Evolutionary conservation across 441 rosid genomes (phyloP), one percentile per base, ranked within the genome.

Genomic region (Euphorbia schlechtendalii): DNA sequence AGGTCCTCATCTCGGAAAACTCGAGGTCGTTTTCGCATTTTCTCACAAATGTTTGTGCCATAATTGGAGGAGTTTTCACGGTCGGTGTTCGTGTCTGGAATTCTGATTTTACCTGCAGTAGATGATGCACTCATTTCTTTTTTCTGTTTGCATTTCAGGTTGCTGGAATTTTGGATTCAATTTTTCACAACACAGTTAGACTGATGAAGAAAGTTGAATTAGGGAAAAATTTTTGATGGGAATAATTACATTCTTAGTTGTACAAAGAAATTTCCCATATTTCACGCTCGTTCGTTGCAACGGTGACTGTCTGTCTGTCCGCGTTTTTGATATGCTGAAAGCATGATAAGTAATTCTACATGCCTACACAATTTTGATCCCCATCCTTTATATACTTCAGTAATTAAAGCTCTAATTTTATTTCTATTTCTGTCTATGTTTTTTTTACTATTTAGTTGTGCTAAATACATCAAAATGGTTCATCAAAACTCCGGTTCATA

Each of bases 61-160:
- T 94, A 20, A 85, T 94, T 32, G 99, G 99, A 22, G 99, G 99
- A 27, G 74, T 94, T 72, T 94, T 94, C 86, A 94, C 98, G 86
- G 99, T 94, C 56, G 61, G 99, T 83, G 60, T 59, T 65, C 40
- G 18, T 12, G 0, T 45, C 72, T 51, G 52, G 56, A 53, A 45
- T 68, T 69, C 28, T n/a, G 5, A 8, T 40, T 36, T 28, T 5
- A 38, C 18, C 6, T 52, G 18, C 22, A n/a, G 2, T 7, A 1
- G 32, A n/a, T 30, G 15, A 61, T 58, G 38, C 15, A 5, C 3
- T 3, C 4, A 12, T 41, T 61, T 45, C 25, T 6, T 7, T 32
- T 7, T 32, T 7, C 12, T 9, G 2, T 9, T 14, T 48, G 25
- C 69, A 15, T 78, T 69, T 62, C 98, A 91, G 99, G 99, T 94